These are phyloP conservation scores for Cornus kousa DNA, from an alignment of 148 eudicot genomes.

Conservation along the genomic window DNA sequence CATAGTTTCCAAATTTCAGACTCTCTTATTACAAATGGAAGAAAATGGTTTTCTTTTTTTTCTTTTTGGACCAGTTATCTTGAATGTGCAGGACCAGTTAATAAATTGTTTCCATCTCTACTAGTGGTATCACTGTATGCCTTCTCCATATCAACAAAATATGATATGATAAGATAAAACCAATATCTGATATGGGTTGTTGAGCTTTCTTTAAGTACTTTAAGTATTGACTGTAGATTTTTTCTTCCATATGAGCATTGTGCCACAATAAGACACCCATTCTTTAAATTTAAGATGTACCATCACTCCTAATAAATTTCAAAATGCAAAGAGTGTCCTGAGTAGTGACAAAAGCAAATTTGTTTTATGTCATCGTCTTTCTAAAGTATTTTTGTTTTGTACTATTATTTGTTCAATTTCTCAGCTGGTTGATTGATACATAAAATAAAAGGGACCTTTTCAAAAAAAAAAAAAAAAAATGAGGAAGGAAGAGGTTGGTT, in stretches of 20 bases:
- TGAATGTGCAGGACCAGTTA: background rate
- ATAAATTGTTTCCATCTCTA: background rate
- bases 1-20: background rate
- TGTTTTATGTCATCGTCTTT: too few species aligned
- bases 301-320: background rate
- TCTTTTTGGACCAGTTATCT: background rate
- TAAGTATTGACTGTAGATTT: background rate
- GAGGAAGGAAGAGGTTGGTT: too few species aligned
- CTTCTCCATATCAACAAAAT: background rate
- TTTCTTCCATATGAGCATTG: background rate
- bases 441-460: too few species aligned
- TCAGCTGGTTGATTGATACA: too few species aligned
- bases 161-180: background rate
- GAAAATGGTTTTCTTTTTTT: too few species aligned
- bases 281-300: background rate
- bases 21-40: background rate
- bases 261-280: background rate
- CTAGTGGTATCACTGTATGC: too few species aligned
- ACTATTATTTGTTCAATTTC: too few species aligned
- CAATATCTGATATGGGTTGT: background rate
- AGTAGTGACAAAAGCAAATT: background rate
- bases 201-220: background rate
- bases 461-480: too few species aligned
- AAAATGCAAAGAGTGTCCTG: background rate
- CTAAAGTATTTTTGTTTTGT: too few species aligned